Conservation (phyloP, 2,329 filamentous ascomycete species). For the Pseudocercospora musae region DNA sequence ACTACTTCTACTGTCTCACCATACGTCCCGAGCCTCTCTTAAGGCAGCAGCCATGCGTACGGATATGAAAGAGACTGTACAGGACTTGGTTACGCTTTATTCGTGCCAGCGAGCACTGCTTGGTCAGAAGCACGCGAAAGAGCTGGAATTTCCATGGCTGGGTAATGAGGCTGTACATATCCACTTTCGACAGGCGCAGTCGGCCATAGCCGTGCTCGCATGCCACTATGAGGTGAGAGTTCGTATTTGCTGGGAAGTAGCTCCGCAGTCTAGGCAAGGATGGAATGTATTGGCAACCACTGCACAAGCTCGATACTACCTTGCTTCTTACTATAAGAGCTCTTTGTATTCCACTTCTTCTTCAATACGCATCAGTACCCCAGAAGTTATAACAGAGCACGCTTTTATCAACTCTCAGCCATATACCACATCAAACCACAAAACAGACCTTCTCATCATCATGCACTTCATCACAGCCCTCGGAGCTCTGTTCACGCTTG, state of each 20-base stretch:
- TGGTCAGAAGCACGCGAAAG: not conserved
- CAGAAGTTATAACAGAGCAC: not conserved
- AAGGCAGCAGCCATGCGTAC: not conserved
- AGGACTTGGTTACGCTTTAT: not conserved
- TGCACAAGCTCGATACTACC: not conserved
- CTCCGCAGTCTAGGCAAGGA: not conserved
- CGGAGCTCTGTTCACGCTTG: slow-evolving; percentile 28
- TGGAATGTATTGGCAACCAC: not conserved
- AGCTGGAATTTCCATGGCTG: not conserved
- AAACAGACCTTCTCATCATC: not conserved
- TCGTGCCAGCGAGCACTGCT: not conserved
- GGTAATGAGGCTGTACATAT: not conserved
- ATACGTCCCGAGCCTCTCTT: not conserved
- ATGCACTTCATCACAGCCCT: slow-evolving; percentile 40
- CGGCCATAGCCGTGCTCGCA: not conserved
- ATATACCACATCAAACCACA: not conserved
- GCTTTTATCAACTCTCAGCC: not conserved
- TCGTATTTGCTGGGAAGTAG: not conserved
- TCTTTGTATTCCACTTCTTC: not conserved
- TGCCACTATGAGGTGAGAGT: not conserved
- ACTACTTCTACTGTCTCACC: not conserved
- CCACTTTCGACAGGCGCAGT: not conserved
- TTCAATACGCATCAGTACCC: not conserved
- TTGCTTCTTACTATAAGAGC: not conserved
- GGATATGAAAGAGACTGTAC: not conserved